Base-by-base conservation (phyloP, 805 yeast species). In the Candida manassasensis region DNA sequence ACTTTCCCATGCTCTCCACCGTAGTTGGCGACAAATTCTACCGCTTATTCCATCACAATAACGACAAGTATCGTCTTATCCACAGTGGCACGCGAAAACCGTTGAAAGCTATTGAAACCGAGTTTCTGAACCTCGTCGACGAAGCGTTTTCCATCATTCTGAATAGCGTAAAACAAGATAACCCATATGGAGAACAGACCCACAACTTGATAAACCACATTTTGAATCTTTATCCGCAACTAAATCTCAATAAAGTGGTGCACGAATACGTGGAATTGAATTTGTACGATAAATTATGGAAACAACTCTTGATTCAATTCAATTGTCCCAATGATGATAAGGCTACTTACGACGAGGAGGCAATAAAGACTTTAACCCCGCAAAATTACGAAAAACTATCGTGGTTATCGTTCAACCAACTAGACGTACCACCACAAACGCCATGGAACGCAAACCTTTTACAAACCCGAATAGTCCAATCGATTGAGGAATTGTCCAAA, bases 241-340 rank as follows among this genome's bases (percentile, higher is more conserved):
- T 70, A 12, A 76, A 80, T 38, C 57, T 77, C 43, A 74, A 67
- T 44, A 67, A 65, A 38, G 63, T 77, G 29, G 65, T 87, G 2
- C 81, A 79, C 47, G 77, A 77, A 36, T 85, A 85, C 46, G 79
- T 85, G 11, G 96, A 89, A 47, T 47, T 69, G 40, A 78, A 79
- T 38, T 54, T 86, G 21, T 82, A 78, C 47, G 83, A 77, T 43
- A 75, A 72, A 41, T 51, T 87, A 5, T 84, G 95, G 93, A 44
- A 60, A 18, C 71, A 61, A 38, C 40, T 67, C 8, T 43, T 59
- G 1, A 56, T 45, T 38, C 73, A 64, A 42, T 63, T 57, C 44
- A 45, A 57, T 44, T 43, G 29, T 14, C 36, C 56, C 6, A 51
- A 54, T 30, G 53, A 44, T 11, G 55, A 47, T 17, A 48, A 45